phyloP scores from a whole-genome alignment of 106 monocot species.

The Apostasia shenzhenica region DNA sequence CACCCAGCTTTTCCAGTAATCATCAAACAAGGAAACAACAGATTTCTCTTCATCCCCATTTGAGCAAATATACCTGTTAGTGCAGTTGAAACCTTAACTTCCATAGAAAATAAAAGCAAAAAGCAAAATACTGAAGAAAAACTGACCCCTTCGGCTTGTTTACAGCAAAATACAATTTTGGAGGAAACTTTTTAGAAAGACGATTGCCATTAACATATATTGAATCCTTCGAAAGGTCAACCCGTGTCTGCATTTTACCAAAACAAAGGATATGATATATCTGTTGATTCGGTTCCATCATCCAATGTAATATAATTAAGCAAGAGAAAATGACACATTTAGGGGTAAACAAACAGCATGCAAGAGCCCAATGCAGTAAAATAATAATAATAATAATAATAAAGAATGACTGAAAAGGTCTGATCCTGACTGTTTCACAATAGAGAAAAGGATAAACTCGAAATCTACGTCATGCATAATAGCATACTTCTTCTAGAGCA shows the following conservation, averaged over 20 bases:
- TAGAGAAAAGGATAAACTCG: too few relatives aligned
- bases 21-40: constrained; percentile 81
- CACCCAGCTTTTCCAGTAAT: constrained; percentile 89
- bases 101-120: constrained; percentile 1
- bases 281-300: neutral
- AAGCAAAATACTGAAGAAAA: neutral
- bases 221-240: constrained; percentile 79
- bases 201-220: constrained; percentile 97
- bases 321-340: too few relatives aligned
- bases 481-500: too few relatives aligned
- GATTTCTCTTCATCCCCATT: constrained; percentile 76
- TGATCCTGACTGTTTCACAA: too few relatives aligned
- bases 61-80: constrained; percentile 87
- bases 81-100: neutral
- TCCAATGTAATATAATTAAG: neutral
- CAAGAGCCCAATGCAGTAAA: too few relatives aligned
- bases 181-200: constrained; percentile 82
- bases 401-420: too few relatives aligned
- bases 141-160: constrained; percentile 97
- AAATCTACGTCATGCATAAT: too few relatives aligned
- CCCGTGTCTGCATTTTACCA: constrained; percentile 54
- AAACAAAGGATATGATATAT: constrained; percentile 5
- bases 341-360: too few relatives aligned
- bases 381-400: too few relatives aligned
- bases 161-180: constrained; percentile 93